Evolutionary conservation across 1,139 yeast species (phyloP).

Genomic region (Lodderomyces elongisporus): DNA sequence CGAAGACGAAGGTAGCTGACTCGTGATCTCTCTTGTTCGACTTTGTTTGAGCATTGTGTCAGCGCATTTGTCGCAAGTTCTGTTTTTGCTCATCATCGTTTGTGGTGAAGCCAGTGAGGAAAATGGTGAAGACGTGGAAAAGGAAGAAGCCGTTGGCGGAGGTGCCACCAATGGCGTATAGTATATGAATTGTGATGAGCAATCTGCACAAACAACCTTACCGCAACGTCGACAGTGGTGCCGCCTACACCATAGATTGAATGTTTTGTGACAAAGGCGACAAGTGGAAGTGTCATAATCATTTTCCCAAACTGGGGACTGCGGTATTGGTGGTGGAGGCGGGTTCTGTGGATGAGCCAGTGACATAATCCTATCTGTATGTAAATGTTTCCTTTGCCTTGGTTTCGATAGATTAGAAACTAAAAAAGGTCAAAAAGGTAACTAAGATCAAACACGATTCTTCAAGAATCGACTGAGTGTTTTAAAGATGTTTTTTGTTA

Average conservation of each 20-base stretch:
- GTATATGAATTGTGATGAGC: slow-evolving; percentile 54
- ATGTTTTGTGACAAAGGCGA: slow-evolving; percentile 51
- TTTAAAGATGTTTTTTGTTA: too few species aligned
- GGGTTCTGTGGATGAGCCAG: neutral
- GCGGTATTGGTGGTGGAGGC: slow-evolving; percentile 1
- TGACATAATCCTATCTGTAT: too few species aligned
- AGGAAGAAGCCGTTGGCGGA: too few species aligned
- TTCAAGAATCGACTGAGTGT: too few species aligned
- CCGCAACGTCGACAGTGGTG: slow-evolving; percentile 95
- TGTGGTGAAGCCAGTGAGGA: too few species aligned
- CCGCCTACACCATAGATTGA: slow-evolving; percentile 67
- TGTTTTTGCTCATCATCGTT: neutral
- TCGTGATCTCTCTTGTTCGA: slow-evolving; percentile 8
- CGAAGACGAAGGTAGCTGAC: slow-evolving; percentile 8
- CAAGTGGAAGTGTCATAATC: slow-evolving; percentile 63
- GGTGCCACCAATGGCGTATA: too few species aligned
- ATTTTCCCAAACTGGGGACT: slow-evolving; percentile 71
- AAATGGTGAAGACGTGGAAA: too few species aligned
- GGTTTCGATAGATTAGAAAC: too few species aligned
- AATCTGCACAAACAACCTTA: slow-evolving; percentile 62
- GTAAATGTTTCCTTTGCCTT: too few species aligned
- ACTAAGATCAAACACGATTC: too few species aligned
- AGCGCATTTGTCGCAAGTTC: slow-evolving; percentile 73
- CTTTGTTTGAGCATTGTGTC: slow-evolving; percentile 45
- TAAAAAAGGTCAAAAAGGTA: too few species aligned